A percentile compares a stretch with the other conserved stretches of the same genome.
These are phyloP conservation scores for Aspergillus clavatus DNA, from an alignment of 2,329 filamentous ascomycete species.

Conservation along the genomic window DNA sequence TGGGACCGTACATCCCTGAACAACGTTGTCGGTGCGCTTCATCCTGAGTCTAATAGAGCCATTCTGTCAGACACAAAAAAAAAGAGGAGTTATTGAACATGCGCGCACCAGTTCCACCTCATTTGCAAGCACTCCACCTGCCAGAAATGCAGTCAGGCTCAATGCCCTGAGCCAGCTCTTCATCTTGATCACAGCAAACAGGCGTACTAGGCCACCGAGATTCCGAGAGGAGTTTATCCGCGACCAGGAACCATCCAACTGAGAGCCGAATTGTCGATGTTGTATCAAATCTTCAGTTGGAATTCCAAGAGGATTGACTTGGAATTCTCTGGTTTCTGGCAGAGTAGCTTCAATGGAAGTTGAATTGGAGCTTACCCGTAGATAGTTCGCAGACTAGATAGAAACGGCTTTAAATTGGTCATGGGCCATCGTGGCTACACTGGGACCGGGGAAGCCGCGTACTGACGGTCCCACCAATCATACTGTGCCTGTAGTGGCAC, in stretches of 20 bases:
- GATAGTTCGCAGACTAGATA: not conserved
- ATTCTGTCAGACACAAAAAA: not conserved
- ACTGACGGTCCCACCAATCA: slow-evolving; percentile 22
- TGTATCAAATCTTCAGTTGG: not conserved
- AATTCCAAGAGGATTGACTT: not conserved
- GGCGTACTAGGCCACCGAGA: slow-evolving; percentile 19
- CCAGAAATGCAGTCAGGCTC: slow-evolving; percentile 35
- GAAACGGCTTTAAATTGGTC: too few relatives aligned
- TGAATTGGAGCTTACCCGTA: not conserved
- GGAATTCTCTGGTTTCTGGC: not conserved
- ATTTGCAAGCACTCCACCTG: slow-evolving; percentile 38
- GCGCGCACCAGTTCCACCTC: slow-evolving; percentile 43
- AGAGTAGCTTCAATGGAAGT: not conserved
- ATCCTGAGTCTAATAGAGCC: slow-evolving; percentile 60
- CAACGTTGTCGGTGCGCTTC: slow-evolving; percentile 78
- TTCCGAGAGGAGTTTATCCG: slow-evolving; percentile 13
- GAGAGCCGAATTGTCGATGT: not conserved
- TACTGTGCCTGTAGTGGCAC: slow-evolving; percentile 9
- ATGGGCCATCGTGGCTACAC: slow-evolving; percentile 15
- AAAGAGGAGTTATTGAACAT: not conserved
- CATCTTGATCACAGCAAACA: slow-evolving; percentile 27
- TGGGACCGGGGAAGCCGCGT: slow-evolving; percentile 20
- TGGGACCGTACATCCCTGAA: slow-evolving; percentile 88
- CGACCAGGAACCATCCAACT: slow-evolving; percentile 19
- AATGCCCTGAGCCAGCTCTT: slow-evolving; percentile 38